Evolutionary conservation across 352 stramenopile genomes (phyloP), one percentile per base, ranked within the genome.

Genomic region (Phytopythium mirpurense): DNA sequence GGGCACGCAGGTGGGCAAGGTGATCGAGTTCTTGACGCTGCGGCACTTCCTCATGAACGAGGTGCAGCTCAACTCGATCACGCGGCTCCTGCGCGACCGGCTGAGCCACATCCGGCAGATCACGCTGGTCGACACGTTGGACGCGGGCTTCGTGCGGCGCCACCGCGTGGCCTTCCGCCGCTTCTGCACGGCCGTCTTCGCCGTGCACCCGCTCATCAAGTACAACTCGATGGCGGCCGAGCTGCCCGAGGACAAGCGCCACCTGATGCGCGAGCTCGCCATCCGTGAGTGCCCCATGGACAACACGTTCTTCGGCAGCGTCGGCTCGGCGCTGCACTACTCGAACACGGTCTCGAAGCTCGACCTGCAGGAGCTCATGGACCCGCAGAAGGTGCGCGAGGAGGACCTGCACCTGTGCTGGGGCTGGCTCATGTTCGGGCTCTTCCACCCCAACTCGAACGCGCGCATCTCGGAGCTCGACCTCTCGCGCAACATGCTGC

Each of bases 311-410:
- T 81, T 81, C 36, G 68, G 66, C 24, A 66, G 65, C 34, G 60
- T 81, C 41, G 71, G 71, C 14, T 81, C 71, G 11, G 71, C 71
- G n/a, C 63, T 81, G 49, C 71, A 81, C 66, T 81, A 81, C 52
- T 81, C 68, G 16, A 78, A 72, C 51, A 67, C 71, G 6, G 59
- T 81, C 26, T 52, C 73, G 32, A 76, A 76, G 47, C 71, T 81
- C 15, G 66, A 81, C 26, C 59, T 81, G 48, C 68, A 81, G 47
- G 65, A 81, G 50, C 60, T 81, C 14, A 70, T 78, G 57, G 60
- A 77, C 54, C 65, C 68, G 0, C 52, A 57, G 5, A 57, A 67
- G 37, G 61, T 77, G 2, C 65, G 60, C 24, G 72, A 71, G 48
- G 59, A 71, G 19, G 71, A 81, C 27, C 54, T 78, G 45, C 70